Conservation (phyloP, 1,284 basidiomycete species). For the Rugosomyces carneus region DNA sequence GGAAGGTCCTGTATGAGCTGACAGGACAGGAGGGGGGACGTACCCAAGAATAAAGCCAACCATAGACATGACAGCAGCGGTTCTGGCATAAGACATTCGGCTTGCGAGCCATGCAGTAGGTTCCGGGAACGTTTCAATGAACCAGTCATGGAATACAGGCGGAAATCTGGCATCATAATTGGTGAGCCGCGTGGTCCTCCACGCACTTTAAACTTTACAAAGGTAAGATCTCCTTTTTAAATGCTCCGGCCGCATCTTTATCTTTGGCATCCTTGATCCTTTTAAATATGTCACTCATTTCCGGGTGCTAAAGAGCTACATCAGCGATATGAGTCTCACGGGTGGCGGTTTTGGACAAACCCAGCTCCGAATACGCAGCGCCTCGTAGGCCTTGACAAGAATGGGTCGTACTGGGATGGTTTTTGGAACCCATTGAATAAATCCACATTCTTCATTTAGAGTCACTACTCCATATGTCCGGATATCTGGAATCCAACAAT, state of each 20-base stretch:
- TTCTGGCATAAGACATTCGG: constrained; percentile 82
- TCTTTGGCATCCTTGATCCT: constrained; percentile 50
- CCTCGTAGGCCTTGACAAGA: constrained; percentile 68
- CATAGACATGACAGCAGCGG: constrained; percentile 98
- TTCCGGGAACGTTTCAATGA: constrained; percentile 94
- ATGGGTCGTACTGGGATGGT: constrained; percentile 84
- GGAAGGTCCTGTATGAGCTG: constrained; percentile 5
- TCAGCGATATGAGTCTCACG: neutral
- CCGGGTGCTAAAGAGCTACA: constrained; percentile 24
- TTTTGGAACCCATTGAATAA: constrained; percentile 98
- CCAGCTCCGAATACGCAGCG: constrained; percentile 55
- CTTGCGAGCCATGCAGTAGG: constrained; percentile 92
- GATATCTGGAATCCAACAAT: constrained; percentile 55
- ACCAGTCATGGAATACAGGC: constrained; percentile 97
- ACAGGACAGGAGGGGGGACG: constrained; percentile 19
- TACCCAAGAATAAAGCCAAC: constrained; percentile 96
- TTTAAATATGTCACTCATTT: constrained; percentile 51
- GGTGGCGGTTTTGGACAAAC: constrained; percentile 35
- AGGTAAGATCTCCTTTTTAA: constrained; percentile 55
- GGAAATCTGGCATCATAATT: constrained; percentile 56
- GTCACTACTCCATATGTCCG: constrained; percentile 96
- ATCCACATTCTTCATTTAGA: constrained; percentile 94
- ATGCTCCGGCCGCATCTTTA: constrained; percentile 53
- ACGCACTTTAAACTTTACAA: constrained; percentile 34
- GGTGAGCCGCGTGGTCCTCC: constrained; percentile 30